Conservation (phyloP, 768 basidiomycete species). For the Boletus patriciae region DNA sequence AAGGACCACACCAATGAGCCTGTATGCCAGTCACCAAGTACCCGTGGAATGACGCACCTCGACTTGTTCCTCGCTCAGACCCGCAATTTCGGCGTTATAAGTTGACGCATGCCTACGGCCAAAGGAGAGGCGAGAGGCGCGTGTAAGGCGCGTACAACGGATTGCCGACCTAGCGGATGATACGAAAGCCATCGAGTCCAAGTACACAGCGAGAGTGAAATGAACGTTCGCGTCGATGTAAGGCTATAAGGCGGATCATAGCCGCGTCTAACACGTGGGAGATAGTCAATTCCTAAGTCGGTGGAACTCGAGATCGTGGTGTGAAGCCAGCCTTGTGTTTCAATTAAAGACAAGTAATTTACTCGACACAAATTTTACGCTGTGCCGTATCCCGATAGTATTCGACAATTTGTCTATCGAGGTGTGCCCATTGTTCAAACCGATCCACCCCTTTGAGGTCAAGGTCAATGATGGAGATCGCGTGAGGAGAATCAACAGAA, state of each 20-base stretch:
- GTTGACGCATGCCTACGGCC: slow-evolving; percentile 41
- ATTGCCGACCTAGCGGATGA: slow-evolving; percentile 12
- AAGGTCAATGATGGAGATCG: slow-evolving; percentile 78
- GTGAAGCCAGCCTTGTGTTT: too few species aligned
- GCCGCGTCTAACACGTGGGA: slow-evolving; percentile 10
- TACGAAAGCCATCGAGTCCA: slow-evolving; percentile 11
- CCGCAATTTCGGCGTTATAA: slow-evolving; percentile 73
- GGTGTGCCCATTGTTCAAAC: slow-evolving; percentile 65
- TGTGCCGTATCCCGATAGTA: slow-evolving; percentile 34
- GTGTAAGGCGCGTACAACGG: slow-evolving; percentile 2
- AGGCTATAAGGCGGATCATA: slow-evolving; percentile 15
- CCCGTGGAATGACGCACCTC: slow-evolving; percentile 51
- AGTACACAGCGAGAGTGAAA: background rate
- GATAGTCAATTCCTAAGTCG: background rate
- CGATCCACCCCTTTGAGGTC: slow-evolving; percentile 74
- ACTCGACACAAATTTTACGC: slow-evolving; percentile 26
- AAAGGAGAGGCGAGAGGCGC: background rate
- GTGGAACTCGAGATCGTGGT: too few species aligned
- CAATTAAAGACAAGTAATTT: background rate
- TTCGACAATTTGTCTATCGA: slow-evolving; percentile 68
- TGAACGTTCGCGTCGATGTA: background rate
- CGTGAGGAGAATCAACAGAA: slow-evolving; percentile 33
- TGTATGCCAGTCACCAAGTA: background rate
- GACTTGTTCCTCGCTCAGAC: slow-evolving; percentile 74
- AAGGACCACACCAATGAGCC: background rate